Percentiles rank a stretch among this genome's conserved stretches.
Evolutionary conservation across 768 basidiomycete genomes (phyloP).

Genomic region (Candolleomyces aberdarensis): DNA sequence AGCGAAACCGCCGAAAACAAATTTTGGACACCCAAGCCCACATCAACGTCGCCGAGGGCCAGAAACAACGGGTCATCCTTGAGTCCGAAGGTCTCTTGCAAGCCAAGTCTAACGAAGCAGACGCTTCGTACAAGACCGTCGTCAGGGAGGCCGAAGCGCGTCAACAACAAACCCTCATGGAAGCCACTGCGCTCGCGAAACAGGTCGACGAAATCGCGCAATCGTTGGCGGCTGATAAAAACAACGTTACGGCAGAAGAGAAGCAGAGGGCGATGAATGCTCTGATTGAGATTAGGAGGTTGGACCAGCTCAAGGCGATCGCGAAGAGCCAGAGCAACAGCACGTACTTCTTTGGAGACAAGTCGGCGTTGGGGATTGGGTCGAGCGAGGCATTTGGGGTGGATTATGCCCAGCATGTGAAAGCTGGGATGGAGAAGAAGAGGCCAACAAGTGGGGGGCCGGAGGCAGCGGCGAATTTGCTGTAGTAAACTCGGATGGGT

Average conservation of each 20-base stretch:
- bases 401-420: conserved; percentile 47
- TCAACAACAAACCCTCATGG: conserved; percentile 41
- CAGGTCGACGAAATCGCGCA: conserved; percentile 46
- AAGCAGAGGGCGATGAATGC: conserved; percentile 37
- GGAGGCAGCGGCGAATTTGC: too few species aligned
- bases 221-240: conserved; percentile 29
- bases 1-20: conserved; percentile 53
- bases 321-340: conserved; percentile 47
- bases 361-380: conserved; percentile 27
- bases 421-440: conserved; percentile 22
- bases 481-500: too few species aligned
- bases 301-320: conserved; percentile 53
- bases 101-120: conserved; percentile 53
- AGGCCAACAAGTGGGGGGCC: too few species aligned
- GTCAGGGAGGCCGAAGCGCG: conserved; percentile 1
- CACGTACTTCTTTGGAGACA: conserved; percentile 57
- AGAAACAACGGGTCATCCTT: conserved; percentile 53
- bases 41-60: conserved; percentile 57
- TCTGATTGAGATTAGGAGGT: conserved; percentile 45
- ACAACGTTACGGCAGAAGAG: conserved; percentile 29
- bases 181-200: conserved; percentile 44
- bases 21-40: conserved; percentile 56
- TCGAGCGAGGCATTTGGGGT: conserved; percentile 40
- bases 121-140: conserved; percentile 21
- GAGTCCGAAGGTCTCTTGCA: conserved; percentile 53